These are phyloP conservation scores for Drechmeria coniospora DNA, from an alignment of 2,329 filamentous ascomycete species.

Conservation along the genomic window DNA sequence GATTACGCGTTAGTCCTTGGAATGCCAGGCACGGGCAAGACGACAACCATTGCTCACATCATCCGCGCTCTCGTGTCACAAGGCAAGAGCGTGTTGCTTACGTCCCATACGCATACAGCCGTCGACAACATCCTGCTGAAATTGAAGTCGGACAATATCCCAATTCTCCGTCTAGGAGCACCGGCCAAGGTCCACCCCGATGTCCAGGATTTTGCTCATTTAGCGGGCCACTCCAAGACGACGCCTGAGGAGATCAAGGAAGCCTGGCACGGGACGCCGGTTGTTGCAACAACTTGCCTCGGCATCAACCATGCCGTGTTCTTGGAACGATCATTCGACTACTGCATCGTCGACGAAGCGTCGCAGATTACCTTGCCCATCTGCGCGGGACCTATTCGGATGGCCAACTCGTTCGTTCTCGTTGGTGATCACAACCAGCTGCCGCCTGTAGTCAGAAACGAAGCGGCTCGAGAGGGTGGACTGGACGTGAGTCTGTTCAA, in stretches of 20 bases:
- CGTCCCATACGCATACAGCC: constrained; percentile 92
- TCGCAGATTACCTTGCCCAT: constrained; percentile 95
- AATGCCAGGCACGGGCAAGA: constrained; percentile 97
- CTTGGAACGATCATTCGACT: constrained; percentile 80
- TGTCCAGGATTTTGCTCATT: constrained; percentile 68
- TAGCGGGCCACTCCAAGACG: constrained; percentile 58
- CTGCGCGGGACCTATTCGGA: constrained; percentile 82
- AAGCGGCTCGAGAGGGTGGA: constrained; percentile 69
- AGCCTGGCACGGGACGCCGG: constrained; percentile 70
- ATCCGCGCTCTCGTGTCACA: constrained; percentile 79
- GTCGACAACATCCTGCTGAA: constrained; percentile 97
- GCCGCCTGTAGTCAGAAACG: constrained; percentile 85
- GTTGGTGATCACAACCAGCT: constrained; percentile 96
- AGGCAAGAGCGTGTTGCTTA: constrained; percentile 82
- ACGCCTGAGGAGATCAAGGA: constrained; percentile 71
- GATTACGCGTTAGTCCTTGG: constrained; percentile 96
- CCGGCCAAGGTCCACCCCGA: constrained; percentile 76
- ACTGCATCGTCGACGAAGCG: constrained; percentile 96
- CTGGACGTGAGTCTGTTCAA: constrained; percentile 92
- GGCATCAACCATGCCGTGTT: constrained; percentile 84
- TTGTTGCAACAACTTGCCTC: constrained; percentile 90
- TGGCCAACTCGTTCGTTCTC: constrained; percentile 84
- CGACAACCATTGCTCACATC: constrained; percentile 94
- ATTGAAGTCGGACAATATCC: constrained; percentile 61
- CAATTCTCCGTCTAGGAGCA: constrained; percentile 73